Evolutionary conservation across 768 basidiomycete species (phyloP).

Genomic region (Termitomyces sp.): DNA sequence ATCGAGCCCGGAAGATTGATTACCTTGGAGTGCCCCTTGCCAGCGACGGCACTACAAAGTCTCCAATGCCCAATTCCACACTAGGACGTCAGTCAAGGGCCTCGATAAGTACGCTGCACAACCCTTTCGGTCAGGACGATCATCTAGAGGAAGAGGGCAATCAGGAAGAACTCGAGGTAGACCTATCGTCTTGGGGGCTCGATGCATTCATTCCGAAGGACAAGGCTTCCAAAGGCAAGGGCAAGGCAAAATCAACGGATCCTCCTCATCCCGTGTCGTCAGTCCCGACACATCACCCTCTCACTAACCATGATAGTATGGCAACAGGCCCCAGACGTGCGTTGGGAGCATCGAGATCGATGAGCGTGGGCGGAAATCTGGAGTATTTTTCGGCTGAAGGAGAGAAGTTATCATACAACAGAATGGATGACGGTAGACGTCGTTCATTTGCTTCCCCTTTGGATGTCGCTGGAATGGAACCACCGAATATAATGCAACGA

Average conservation of each 20-base stretch:
- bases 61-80: conserved; percentile 45
- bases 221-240: conserved; percentile 39
- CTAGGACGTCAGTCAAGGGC: conserved; percentile 42
- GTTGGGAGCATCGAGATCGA: conserved; percentile 45
- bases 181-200: conserved; percentile 80
- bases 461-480: conserved; percentile 44
- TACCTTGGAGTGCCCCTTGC: conserved; percentile 66
- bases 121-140: conserved; percentile 70
- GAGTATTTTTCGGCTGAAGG: conserved; percentile 34
- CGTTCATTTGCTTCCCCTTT: conserved; percentile 55
- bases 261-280: conserved; percentile 36
- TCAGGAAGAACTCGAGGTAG: conserved; percentile 59
- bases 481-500: conserved; percentile 35
- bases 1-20: conserved; percentile 53
- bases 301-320: conserved; percentile 33
- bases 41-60: conserved; percentile 40
- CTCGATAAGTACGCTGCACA: conserved; percentile 61
- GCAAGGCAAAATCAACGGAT: conserved; percentile 29
- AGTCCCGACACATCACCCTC: conserved; percentile 37
- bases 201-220: conserved; percentile 72
- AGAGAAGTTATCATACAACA: conserved; percentile 20
- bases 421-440: conserved; percentile 32
- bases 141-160: conserved; percentile 44
- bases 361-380: conserved; percentile 59
- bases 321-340: conserved; percentile 27